phyloP scores from a whole-genome alignment of 1,284 basidiomycete species.

The Ustanciosporium gigantosporum region DNA sequence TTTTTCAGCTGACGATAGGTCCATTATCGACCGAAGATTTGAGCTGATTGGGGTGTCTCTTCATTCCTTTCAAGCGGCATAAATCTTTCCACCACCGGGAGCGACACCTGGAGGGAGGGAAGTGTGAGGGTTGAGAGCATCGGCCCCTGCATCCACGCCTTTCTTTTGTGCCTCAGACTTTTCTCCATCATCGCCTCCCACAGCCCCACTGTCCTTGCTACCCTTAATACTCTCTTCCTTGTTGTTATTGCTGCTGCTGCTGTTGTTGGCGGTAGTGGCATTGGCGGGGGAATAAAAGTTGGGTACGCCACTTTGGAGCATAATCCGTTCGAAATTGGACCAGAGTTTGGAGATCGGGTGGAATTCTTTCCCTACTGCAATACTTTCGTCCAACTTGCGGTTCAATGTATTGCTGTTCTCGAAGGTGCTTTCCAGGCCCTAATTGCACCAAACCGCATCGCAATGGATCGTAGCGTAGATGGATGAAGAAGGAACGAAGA shows the following conservation, averaged over 20 bases:
- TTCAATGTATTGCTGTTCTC: slow-evolving; percentile 86
- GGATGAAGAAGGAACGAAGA: neutral
- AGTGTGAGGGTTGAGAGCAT: neutral
- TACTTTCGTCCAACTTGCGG: slow-evolving; percentile 86
- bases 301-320: slow-evolving; percentile 63
- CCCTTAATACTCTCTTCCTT: too few species aligned
- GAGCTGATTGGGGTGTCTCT: too few species aligned
- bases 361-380: slow-evolving; percentile 89
- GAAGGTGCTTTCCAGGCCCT: slow-evolving; percentile 89
- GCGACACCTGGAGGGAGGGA: slow-evolving; percentile 35
- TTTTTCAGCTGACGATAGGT: too few species aligned
- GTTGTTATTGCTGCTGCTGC: neutral
- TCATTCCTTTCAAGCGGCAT: too few species aligned
- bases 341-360: slow-evolving; percentile 84
- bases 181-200: neutral
- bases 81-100: slow-evolving; percentile 33
- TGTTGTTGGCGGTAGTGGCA: neutral
- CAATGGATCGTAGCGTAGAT: neutral
- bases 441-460: neutral
- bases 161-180: neutral
- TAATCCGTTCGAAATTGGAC: slow-evolving; percentile 78
- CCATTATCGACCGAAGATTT: too few species aligned
- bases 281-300: slow-evolving; percentile 5
- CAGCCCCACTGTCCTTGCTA: too few species aligned
- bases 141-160: neutral